Conservation (phyloP, 805 yeast species). For the Lachancea quebecensis region DNA sequence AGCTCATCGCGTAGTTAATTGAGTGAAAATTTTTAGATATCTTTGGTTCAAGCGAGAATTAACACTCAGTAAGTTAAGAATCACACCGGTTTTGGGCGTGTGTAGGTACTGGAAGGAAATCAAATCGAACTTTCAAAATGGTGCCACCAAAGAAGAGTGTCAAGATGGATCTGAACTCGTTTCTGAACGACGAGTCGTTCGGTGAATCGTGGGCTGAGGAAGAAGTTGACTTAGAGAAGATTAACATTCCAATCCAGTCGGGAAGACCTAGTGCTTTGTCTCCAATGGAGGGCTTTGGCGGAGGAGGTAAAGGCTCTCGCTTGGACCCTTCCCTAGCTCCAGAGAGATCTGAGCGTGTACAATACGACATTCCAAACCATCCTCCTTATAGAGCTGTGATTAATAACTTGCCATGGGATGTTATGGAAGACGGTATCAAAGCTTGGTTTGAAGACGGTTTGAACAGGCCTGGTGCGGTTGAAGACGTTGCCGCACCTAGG, state of each 20-base stretch:
- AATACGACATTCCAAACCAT: slow-evolving; percentile 79
- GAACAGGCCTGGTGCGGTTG: slow-evolving; percentile 47
- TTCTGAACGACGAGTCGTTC: slow-evolving; percentile 67
- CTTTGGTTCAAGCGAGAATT: background rate
- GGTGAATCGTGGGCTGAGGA: slow-evolving; percentile 83
- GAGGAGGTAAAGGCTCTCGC: slow-evolving; percentile 28
- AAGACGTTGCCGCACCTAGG: slow-evolving; percentile 64
- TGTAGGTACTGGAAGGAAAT: background rate
- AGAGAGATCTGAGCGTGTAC: slow-evolving; percentile 43
- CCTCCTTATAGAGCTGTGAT: slow-evolving; percentile 93
- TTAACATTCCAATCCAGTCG: slow-evolving; percentile 43
- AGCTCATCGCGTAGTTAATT: background rate
- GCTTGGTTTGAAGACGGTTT: slow-evolving; percentile 54
- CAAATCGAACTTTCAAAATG: slow-evolving; percentile 28
- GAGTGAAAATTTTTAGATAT: slow-evolving; percentile 4
- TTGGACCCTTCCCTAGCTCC: slow-evolving; percentile 37
- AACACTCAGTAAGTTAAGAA: background rate
- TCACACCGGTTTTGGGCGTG: background rate
- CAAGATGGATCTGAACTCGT: slow-evolving; percentile 83
- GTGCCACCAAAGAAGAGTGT: slow-evolving; percentile 60
- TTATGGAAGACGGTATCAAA: slow-evolving; percentile 54
- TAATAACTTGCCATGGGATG: slow-evolving; percentile 79
- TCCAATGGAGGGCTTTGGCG: slow-evolving; percentile 26
- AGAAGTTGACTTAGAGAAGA: slow-evolving; percentile 64
- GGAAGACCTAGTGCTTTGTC: slow-evolving; percentile 22